Percentiles rank a stretch among this genome's conserved stretches.
Evolutionary conservation across 495 filamentous ascomycete species (phyloP).

Genomic region (Podospora conica): DNA sequence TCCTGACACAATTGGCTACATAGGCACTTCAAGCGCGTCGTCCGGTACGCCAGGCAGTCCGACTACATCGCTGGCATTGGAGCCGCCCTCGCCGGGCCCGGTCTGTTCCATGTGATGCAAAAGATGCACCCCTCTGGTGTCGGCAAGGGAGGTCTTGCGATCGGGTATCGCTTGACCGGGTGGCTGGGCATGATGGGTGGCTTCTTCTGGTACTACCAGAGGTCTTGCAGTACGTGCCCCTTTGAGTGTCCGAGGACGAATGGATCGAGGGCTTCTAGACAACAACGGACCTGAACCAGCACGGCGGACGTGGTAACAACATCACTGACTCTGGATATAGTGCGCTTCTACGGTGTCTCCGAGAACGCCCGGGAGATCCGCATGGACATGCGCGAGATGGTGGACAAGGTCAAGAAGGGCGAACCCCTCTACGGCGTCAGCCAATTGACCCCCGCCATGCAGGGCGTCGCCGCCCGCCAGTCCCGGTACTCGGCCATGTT

Average conservation of each 20-base stretch:
- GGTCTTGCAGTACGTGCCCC: slow-evolving; percentile 49
- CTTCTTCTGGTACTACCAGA: slow-evolving; percentile 72
- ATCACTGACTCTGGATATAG: slow-evolving; percentile 32
- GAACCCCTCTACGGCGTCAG: slow-evolving; percentile 86
- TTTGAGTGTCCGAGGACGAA: too few species aligned
- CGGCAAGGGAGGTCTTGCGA: slow-evolving; percentile 68
- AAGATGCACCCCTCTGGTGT: slow-evolving; percentile 73
- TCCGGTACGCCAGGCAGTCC: slow-evolving; percentile 73
- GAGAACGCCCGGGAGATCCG: slow-evolving; percentile 89
- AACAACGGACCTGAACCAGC: not conserved
- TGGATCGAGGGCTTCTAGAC: not conserved
- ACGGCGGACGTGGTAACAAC: not conserved
- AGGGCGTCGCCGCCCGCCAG: slow-evolving; percentile 88
- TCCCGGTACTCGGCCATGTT: slow-evolving; percentile 84
- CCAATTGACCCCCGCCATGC: slow-evolving; percentile 72
- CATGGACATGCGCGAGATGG: slow-evolving; percentile 98
- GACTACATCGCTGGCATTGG: slow-evolving; percentile 71
- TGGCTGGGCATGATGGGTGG: slow-evolving; percentile 66
- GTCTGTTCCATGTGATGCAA: slow-evolving; percentile 71
- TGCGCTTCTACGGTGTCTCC: slow-evolving; percentile 88
- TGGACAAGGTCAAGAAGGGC: slow-evolving; percentile 83
- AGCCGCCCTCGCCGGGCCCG: slow-evolving; percentile 61
- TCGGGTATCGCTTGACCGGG: slow-evolving; percentile 61
- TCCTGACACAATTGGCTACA: slow-evolving; percentile 21
- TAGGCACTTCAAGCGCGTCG: slow-evolving; percentile 85